These are phyloP conservation scores for Eimeria necatrix DNA, from an alignment of 169 alveolate species.

Conservation along the genomic window DNA sequence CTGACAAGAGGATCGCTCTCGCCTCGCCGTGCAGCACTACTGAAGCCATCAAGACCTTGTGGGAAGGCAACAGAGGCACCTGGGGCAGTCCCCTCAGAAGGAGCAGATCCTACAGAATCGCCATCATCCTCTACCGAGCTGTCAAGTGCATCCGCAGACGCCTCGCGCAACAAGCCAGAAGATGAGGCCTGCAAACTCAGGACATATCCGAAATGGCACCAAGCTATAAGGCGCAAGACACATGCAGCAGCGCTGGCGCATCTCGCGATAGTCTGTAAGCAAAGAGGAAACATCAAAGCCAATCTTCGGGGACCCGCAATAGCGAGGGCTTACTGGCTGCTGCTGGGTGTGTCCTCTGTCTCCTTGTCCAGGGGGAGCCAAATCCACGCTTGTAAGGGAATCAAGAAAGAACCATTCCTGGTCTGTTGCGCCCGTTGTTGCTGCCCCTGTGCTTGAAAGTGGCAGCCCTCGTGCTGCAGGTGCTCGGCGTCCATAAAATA, in stretches of 20 bases:
- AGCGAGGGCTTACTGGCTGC: background rate
- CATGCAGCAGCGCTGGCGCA: background rate
- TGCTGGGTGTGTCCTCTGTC: background rate
- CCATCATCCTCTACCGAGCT: background rate
- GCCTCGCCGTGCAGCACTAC: background rate
- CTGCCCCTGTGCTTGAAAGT: background rate
- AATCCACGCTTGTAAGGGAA: background rate
- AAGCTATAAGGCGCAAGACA: background rate
- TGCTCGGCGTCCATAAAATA: background rate
- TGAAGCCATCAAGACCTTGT: conserved; percentile 17
- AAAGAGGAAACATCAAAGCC: no score
- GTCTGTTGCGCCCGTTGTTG: background rate
- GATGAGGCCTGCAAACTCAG: no score
- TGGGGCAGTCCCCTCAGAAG: conserved; percentile 12
- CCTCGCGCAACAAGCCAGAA: background rate
- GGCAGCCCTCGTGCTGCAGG: background rate
- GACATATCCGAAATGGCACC: background rate
- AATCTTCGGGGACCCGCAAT: background rate
- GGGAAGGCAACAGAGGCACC: background rate
- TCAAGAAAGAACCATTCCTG: background rate
- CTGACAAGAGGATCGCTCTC: background rate
- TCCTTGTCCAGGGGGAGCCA: background rate
- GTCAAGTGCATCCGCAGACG: background rate
- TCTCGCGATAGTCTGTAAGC: no score
- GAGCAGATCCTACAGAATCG: background rate